These are phyloP conservation scores for Beta corolliflora DNA, from an alignment of 179 eudicot species.

Conservation along the genomic window DNA sequence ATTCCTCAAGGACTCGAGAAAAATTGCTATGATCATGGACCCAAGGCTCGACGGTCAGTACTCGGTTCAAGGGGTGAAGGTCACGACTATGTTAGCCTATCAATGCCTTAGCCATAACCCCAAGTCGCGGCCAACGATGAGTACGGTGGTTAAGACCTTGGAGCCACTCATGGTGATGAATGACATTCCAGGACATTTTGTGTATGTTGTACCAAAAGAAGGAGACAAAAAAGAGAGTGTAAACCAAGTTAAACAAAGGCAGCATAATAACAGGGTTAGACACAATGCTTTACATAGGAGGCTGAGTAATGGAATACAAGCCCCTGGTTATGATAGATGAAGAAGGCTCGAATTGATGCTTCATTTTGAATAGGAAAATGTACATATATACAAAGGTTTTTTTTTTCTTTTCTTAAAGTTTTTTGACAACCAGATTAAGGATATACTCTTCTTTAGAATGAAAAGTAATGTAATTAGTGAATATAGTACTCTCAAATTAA, in stretches of 20 bases:
- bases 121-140: conserved; percentile 71
- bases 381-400: conserved; percentile 9
- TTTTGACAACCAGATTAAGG: background rate
- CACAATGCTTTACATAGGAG: conserved; percentile 35
- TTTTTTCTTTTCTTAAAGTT: background rate
- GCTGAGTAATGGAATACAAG: conserved; percentile 20
- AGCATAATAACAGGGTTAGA: conserved; percentile 25
- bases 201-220: conserved; percentile 56
- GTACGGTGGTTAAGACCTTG: conserved; percentile 57
- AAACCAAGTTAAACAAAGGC: conserved; percentile 15
- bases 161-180: conserved; percentile 51
- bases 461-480: conserved; percentile 1
- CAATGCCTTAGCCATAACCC: conserved; percentile 78
- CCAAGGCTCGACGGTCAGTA: conserved; percentile 80
- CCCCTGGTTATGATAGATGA: conserved; percentile 26
- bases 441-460: background rate
- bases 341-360: background rate
- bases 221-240: conserved; percentile 13
- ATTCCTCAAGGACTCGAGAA: conserved; percentile 56
- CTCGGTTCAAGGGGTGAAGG: conserved; percentile 63
- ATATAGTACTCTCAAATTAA: conserved; percentile 6
- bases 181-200: conserved; percentile 56
- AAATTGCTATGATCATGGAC: conserved; percentile 66
- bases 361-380: conserved; percentile 1
- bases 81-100: conserved; percentile 66